Evolutionary conservation across 805 yeast species (phyloP).

Genomic region (Saccharomycopsis babjevae): DNA sequence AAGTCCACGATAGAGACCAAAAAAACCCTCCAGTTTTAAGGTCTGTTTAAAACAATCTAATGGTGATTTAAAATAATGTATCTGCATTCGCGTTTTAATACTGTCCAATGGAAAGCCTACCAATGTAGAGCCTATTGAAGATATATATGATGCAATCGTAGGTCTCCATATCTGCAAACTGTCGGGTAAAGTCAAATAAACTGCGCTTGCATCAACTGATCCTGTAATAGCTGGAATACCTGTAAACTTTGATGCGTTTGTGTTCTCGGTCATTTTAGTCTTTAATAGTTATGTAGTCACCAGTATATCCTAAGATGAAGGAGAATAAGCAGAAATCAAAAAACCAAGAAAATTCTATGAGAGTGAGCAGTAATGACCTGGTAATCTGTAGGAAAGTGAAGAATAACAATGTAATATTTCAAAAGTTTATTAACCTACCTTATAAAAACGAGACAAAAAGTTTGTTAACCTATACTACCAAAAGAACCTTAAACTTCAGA

Average conservation of each 20-base stretch:
- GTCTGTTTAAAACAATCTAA: conserved; percentile 50
- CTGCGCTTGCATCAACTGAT: conserved; percentile 34
- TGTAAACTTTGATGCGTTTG: neutral
- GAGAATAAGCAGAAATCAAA: neutral
- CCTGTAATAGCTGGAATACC: conserved; percentile 52
- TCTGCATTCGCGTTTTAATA: conserved; percentile 80
- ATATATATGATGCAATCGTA: conserved; percentile 49
- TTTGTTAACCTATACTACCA: too few species aligned
- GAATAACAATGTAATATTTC: neutral
- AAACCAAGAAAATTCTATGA: neutral
- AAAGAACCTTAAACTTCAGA: too few species aligned
- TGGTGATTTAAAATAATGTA: conserved; percentile 50
- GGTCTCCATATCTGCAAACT: conserved; percentile 42
- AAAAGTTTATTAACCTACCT: neutral
- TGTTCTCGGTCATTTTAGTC: neutral
- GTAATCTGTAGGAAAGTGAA: neutral
- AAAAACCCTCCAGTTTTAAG: conserved; percentile 48
- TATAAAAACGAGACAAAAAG: too few species aligned
- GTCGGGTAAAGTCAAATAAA: conserved; percentile 37
- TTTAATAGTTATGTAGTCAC: neutral
- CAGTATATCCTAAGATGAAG: too few species aligned
- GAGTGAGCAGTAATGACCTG: neutral
- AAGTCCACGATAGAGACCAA: conserved; percentile 70
- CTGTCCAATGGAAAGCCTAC: conserved; percentile 83
- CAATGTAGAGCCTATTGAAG: conserved; percentile 54